phyloP scores from a whole-genome alignment of 2,329 filamentous ascomycete genomes.

The Aureobasidium sp. region DNA sequence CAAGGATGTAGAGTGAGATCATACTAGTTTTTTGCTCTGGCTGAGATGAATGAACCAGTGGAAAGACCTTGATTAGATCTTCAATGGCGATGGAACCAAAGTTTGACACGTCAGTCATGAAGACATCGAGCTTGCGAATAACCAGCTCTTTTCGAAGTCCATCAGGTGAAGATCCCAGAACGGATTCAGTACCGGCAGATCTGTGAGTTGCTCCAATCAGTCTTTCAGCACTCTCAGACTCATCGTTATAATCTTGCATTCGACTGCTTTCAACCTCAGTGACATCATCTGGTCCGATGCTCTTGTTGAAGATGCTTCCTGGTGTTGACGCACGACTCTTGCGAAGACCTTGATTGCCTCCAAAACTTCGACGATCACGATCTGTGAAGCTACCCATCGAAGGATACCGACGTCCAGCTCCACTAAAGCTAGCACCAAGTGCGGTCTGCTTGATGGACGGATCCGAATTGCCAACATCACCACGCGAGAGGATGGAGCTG shows the following conservation, averaged over 20 bases:
- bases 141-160: constrained; percentile 29
- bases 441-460: constrained; percentile 17
- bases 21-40: neutral
- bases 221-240: constrained; percentile 11
- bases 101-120: constrained; percentile 18
- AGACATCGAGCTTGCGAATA: constrained; percentile 23
- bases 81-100: neutral
- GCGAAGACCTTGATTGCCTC: constrained; percentile 32
- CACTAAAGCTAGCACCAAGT: constrained; percentile 39
- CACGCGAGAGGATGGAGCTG: constrained; percentile 82
- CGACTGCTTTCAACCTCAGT: constrained; percentile 29
- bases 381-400: constrained; percentile 64
- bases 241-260: constrained; percentile 20
- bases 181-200: constrained; percentile 15
- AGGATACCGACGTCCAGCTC: constrained; percentile 57
- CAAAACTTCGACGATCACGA: constrained; percentile 49
- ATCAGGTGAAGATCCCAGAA: constrained; percentile 26
- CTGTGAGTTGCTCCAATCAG: constrained; percentile 15
- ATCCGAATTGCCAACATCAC: constrained; percentile 60
- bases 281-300: constrained; percentile 26
- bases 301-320: constrained; percentile 34
- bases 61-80: constrained; percentile 1
- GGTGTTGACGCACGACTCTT: constrained; percentile 51
- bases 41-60: neutral
- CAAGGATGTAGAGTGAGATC: constrained; percentile 5